phyloP scores from a whole-genome alignment of 805 yeast species.

The Nakazawaea sp. region DNA sequence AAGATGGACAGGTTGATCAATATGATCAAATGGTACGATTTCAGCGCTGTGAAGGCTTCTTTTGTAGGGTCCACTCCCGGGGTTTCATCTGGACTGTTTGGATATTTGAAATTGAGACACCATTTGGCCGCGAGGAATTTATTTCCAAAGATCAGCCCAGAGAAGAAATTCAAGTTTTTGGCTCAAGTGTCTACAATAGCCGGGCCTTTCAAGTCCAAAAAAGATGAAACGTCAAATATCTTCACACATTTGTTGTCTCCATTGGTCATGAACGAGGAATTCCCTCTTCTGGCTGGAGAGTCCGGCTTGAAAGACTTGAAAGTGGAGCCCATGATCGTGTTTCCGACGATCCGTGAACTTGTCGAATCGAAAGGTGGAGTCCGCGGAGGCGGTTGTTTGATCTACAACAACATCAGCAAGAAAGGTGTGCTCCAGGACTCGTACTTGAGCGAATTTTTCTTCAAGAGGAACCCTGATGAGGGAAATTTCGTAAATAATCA shows the following conservation, averaged over 20 bases:
- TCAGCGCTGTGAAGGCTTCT: constrained; percentile 39
- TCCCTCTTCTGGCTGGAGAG: constrained; percentile 20
- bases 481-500: constrained; percentile 29
- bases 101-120: constrained; percentile 41
- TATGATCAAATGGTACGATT: constrained; percentile 31
- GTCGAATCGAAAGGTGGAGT: constrained; percentile 12
- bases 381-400: constrained; percentile 34
- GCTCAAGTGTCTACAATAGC: constrained; percentile 46
- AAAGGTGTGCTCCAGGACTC: constrained; percentile 21
- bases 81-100: constrained; percentile 25
- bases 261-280: constrained; percentile 25
- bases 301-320: constrained; percentile 15
- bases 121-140: constrained; percentile 28
- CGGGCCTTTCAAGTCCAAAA: constrained; percentile 29
- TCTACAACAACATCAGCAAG: constrained; percentile 33
- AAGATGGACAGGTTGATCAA: constrained; percentile 22
- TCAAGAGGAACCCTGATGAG: constrained; percentile 34
- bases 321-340: constrained; percentile 22
- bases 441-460: constrained; percentile 34
- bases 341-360: constrained; percentile 25
- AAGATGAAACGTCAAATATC: constrained; percentile 23
- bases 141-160: constrained; percentile 10
- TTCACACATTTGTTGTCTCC: constrained; percentile 44
- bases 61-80: constrained; percentile 55
- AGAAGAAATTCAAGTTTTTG: constrained; percentile 20